phyloP scores from a whole-genome alignment of 768 basidiomycete genomes.

The Naganishia friedmannii region DNA sequence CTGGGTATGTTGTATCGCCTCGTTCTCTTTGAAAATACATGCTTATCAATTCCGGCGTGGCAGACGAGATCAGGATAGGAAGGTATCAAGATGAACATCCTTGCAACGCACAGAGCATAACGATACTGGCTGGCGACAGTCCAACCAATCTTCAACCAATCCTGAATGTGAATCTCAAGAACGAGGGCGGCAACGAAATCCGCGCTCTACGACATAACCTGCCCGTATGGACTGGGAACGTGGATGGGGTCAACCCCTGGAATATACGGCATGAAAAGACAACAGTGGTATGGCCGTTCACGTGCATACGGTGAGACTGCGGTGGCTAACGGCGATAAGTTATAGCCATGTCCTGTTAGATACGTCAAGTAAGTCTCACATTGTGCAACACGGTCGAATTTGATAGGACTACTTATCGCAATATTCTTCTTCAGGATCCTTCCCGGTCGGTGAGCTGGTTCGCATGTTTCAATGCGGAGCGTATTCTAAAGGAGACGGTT shows the following conservation, averaged over 20 bases:
- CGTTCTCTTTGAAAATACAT: neutral
- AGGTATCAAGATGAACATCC: conserved; percentile 36
- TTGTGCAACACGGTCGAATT: neutral
- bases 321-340: neutral
- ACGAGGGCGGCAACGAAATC: conserved; percentile 28
- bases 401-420: neutral
- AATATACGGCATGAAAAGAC: conserved; percentile 1
- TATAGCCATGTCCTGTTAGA: conserved; percentile 19
- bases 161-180: conserved; percentile 21
- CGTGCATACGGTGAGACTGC: neutral
- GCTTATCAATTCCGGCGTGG: neutral
- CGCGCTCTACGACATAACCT: neutral
- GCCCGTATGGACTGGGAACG: neutral
- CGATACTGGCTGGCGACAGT: conserved; percentile 31
- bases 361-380: conserved; percentile 28
- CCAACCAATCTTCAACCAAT: conserved; percentile 29
- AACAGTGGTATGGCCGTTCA: conserved; percentile 12
- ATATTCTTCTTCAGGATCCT: neutral
- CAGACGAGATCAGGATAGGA: conserved; percentile 33
- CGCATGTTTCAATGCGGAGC: neutral
- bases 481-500: neutral
- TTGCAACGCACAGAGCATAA: conserved; percentile 34
- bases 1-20: conserved; percentile 22
- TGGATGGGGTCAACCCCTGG: neutral
- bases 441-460: conserved; percentile 29